A percentile compares a stretch with the other conserved stretches of the same genome.
Conservation (phyloP, 2,329 filamentous ascomycete species). For the Botryotinia globosa region DNA sequence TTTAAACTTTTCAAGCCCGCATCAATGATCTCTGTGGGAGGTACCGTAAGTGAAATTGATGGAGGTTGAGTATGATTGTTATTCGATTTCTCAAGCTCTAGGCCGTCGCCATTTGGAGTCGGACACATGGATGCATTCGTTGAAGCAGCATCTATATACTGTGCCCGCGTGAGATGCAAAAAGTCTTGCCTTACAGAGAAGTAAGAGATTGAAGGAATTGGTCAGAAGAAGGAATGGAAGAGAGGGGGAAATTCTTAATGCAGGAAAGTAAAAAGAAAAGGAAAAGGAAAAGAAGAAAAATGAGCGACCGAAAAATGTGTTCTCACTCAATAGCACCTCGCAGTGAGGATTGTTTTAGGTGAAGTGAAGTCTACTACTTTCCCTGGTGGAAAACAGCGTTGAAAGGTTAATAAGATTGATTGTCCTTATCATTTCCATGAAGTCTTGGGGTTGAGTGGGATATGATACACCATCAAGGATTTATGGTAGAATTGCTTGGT, state of each 20-base stretch:
- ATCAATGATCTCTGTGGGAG: conserved; percentile 48
- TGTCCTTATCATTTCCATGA: not conserved
- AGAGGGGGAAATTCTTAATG: conserved; percentile 24
- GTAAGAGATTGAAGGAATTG: not conserved
- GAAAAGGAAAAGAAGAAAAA: not conserved
- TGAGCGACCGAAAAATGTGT: not conserved
- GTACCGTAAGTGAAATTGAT: conserved; percentile 33
- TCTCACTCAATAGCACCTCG: not conserved
- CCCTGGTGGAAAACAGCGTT: not conserved
- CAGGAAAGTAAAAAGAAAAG: not conserved
- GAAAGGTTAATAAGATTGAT: not conserved
- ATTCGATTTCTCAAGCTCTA: conserved; percentile 36
- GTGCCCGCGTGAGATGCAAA: not conserved
- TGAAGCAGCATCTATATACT: conserved; percentile 31
- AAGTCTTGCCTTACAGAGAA: not conserved
- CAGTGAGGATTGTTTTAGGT: not conserved
- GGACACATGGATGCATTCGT: conserved; percentile 40
- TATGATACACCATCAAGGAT: not conserved
- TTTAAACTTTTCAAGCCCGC: conserved; percentile 79
- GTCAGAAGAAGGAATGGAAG: conserved; percentile 24
- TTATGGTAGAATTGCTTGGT: not conserved
- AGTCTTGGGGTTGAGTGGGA: not conserved
- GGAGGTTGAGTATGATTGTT: conserved; percentile 31
- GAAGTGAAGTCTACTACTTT: not conserved
- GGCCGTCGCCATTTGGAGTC: conserved; percentile 36